Base-by-base conservation (phyloP, 2,329 filamentous ascomycete genomes). In the Paecilomyces fulvus region DNA sequence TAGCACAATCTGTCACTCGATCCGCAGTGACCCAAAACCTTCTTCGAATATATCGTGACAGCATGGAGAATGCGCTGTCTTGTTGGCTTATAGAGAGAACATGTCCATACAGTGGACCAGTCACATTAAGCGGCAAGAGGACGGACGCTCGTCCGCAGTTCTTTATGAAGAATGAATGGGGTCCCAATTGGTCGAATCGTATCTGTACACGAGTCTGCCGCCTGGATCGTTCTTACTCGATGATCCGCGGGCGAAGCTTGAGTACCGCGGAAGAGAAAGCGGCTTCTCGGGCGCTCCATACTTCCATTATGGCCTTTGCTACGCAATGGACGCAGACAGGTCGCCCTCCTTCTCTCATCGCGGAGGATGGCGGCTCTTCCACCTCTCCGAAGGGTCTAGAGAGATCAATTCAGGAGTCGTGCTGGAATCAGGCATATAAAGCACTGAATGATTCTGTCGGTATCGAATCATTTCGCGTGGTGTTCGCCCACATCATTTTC, bases 401-500 rank as follows among this genome's bases (percentile, higher is more conserved):
- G 56, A 64, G 73, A 17, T 64, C 61, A 1, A 67, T 77, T 17
- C 72, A 75, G 55, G 66, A 71, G 46, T 65, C 64, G 3, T 66
- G 74, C 2, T 78, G 75, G 75, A 70, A 77, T 55, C 66, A 77
- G 60, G 75, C 75, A 30, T 67, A 68, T 1, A 65, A 66, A 3
- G 73, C 73, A 10, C 60, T 78, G 37, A 67, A 74, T 46, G 63
- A 68, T 17, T 71, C 70, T 1, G 63, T 67, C 9, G 70, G 68
- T 1, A 72, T 75, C n/a, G 70, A 74, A n/a, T 78, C 75, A 0
- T 77, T 77, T 58, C 70, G 75, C 2, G 67, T 77, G 10, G 72
- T 73, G 2, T 72, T 77, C 30, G 75, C 75, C 25, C 72, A 76
- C 49, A 74, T 78, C 21, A 72, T 78, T 5, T 77, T 78, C 57